Evolutionary conservation across 2,329 filamentous ascomycete genomes (phyloP), one percentile per base, ranked within the genome.

Genomic region (Ophiostoma ips): DNA sequence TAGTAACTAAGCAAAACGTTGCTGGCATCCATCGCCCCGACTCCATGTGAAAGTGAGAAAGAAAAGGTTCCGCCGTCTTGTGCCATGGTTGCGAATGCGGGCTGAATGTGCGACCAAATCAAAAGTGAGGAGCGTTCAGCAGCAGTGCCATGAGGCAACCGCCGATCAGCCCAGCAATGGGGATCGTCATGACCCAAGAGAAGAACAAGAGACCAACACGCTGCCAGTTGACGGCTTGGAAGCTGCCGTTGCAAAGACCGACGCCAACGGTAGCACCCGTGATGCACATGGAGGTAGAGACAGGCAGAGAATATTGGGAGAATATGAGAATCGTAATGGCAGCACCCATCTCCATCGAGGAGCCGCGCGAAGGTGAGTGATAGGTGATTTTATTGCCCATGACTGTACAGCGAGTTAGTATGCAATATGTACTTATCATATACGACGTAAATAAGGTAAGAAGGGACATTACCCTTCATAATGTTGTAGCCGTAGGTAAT

Each of bases 331-430:
- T 77, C 10, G 84, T 87, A 57, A 88, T 78, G 57, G 84, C 82
- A 41, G 84, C 83, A 44, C 84, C 84, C 75, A 88, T 76, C 62
- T 88, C 84, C 83, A 88, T 88, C 47, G 81, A 86, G 58, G 69
- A 84, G 48, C 61, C 71, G 57, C 71, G 66, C 57, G 64, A 68
- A 28, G 71, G 71, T 19, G 70, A 73, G 66, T 84, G 81, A 64
- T 83, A 83, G 52, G 82, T 86, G 63, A 85, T 80, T 66, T 84
- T 84, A 72, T 87, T 88, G 49, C 84, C 84, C 83, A 87, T 87
- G 65, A 84, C 80, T 28, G 24, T 28, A n/a, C n/a, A 28, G 24
- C 24, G 24, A 28, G 24, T 28, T 28, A 28, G 24, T 8, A 28
- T 28, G 24, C 24, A n/a, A n/a, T n/a, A 28, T 28, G 24, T 8